Conservation (phyloP, 1,139 yeast species). For the Protomyces inundatus region DNA sequence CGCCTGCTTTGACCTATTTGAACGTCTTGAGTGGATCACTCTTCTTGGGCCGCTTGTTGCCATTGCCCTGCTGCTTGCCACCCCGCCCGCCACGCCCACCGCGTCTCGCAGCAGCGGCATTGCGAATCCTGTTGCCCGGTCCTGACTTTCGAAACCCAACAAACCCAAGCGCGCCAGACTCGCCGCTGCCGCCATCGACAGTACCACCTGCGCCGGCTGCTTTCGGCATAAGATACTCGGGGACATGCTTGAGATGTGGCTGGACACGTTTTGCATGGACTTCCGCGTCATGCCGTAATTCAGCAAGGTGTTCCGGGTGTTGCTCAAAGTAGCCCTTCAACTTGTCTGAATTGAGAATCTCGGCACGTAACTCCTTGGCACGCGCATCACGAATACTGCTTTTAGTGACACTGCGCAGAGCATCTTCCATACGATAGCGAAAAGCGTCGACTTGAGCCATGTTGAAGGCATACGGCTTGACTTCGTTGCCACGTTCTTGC, state of each 20-base stretch:
- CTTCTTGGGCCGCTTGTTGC: slow-evolving; percentile 29
- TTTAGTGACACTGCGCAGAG: slow-evolving; percentile 88
- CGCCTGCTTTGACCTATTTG: slow-evolving; percentile 11
- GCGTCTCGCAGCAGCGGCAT: slow-evolving; percentile 15
- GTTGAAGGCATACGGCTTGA: slow-evolving; percentile 80
- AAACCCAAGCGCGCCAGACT: not conserved
- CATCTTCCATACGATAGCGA: slow-evolving; percentile 95
- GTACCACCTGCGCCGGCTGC: slow-evolving; percentile 46
- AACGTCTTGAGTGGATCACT: slow-evolving; percentile 33
- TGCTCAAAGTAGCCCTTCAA: slow-evolving; percentile 94
- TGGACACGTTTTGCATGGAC: slow-evolving; percentile 78
- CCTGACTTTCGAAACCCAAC: slow-evolving; percentile 15
- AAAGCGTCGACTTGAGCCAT: slow-evolving; percentile 91
- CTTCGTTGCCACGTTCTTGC: slow-evolving; percentile 42
- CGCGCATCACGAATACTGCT: slow-evolving; percentile 91
- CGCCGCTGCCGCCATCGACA: slow-evolving; percentile 4
- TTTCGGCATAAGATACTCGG: slow-evolving; percentile 83
- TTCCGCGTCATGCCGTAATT: slow-evolving; percentile 87
- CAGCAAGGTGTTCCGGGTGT: slow-evolving; percentile 89
- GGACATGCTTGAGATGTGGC: slow-evolving; percentile 82
- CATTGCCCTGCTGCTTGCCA: slow-evolving; percentile 19
- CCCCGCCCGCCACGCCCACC: slow-evolving; percentile 18
- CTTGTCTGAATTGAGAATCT: slow-evolving; percentile 80
- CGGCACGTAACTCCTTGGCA: slow-evolving; percentile 80
- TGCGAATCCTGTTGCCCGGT: slow-evolving; percentile 14